phyloP scores from a whole-genome alignment of 1,139 yeast genomes.

The Suhomyces yuchorum region DNA sequence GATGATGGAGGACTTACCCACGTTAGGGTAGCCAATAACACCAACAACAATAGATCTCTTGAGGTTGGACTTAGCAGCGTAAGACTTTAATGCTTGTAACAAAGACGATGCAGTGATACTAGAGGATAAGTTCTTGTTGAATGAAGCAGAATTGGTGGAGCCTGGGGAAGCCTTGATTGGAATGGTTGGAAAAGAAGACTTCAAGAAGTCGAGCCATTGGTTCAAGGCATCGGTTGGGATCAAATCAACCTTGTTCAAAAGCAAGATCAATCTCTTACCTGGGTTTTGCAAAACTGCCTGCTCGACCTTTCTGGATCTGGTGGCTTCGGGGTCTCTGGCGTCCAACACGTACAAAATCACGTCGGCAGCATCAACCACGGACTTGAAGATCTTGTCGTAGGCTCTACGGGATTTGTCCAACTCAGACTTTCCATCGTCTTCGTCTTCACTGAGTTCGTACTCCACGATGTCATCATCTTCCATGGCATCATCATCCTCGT shows the following conservation, averaged over 20 bases:
- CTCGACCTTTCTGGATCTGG: conserved; percentile 90
- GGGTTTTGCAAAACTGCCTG: conserved; percentile 77
- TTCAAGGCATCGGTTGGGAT: conserved; percentile 82
- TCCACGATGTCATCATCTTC: conserved; percentile 49
- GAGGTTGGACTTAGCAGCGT: conserved; percentile 78
- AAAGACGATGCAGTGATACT: conserved; percentile 72
- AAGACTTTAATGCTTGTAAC: conserved; percentile 80
- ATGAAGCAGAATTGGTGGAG: conserved; percentile 61
- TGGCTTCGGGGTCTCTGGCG: conserved; percentile 96
- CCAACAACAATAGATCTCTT: conserved; percentile 95
- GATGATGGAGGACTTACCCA: conserved; percentile 91
- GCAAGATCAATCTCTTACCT: conserved; percentile 80
- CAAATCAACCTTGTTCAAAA: conserved; percentile 89
- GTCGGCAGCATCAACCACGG: conserved; percentile 85
- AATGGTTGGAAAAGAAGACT: conserved; percentile 85
- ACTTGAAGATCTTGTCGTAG: conserved; percentile 82
- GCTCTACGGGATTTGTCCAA: conserved; percentile 87
- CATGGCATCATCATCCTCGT: conserved; percentile 44
- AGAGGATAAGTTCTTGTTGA: conserved; percentile 76
- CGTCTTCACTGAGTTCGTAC: conserved; percentile 44
- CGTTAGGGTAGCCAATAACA: conserved; percentile 93
- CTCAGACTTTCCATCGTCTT: conserved; percentile 42
- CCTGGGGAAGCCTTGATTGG: conserved; percentile 72
- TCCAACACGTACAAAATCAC: conserved; percentile 90
- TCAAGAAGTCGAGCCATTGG: conserved; percentile 81